Percentiles rank a stretch among this genome's conserved stretches.
Evolutionary conservation across 2,329 filamentous ascomycete species (phyloP).

Genomic region (Venturia effusa): DNA sequence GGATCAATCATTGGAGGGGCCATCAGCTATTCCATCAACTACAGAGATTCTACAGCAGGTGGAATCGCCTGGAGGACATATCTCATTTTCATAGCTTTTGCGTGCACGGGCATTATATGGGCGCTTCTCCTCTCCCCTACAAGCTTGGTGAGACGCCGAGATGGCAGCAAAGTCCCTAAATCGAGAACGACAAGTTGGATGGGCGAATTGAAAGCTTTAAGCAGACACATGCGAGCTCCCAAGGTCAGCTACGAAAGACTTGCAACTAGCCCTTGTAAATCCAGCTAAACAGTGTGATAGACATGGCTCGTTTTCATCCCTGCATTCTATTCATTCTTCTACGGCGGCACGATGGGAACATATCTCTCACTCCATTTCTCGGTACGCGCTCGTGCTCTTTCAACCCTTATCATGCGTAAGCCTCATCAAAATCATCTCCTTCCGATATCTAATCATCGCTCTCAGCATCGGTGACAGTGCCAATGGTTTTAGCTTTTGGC

Average conservation of each 20-base stretch:
- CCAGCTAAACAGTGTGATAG: background rate
- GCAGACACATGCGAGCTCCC: background rate
- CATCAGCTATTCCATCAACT: background rate
- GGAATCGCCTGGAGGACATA: background rate
- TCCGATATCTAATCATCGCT: background rate
- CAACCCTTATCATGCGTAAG: background rate
- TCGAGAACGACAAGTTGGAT: background rate
- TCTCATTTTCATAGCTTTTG: background rate
- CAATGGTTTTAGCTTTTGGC: background rate
- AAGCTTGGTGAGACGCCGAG: background rate
- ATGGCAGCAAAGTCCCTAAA: background rate
- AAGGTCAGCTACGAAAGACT: background rate
- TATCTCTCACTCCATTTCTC: slow-evolving; percentile 59
- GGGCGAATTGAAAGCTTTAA: background rate
- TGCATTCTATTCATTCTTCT: background rate
- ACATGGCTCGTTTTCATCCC: slow-evolving; percentile 3
- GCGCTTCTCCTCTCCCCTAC: background rate
- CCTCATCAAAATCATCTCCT: background rate
- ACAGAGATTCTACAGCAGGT: background rate
- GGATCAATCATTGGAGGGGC: background rate
- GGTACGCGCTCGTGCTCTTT: slow-evolving; percentile 54
- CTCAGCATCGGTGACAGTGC: background rate
- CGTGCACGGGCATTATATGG: background rate
- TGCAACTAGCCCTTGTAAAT: background rate
- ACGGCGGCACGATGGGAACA: slow-evolving; percentile 27